phyloP scores from a whole-genome alignment of 805 yeast genomes.

The Yamadazyma ubonensis region DNA sequence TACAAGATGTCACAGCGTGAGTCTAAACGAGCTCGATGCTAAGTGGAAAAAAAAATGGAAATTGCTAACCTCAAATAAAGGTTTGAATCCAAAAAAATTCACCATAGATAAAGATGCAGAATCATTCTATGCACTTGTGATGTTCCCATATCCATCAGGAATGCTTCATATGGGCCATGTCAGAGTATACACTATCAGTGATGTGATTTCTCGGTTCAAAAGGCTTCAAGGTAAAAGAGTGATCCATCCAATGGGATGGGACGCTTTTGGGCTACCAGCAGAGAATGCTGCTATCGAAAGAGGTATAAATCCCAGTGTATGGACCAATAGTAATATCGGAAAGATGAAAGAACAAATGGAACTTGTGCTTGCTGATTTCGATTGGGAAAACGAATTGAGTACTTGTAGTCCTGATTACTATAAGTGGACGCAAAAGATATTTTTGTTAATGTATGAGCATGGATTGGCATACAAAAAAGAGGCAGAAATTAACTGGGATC shows the following conservation, averaged over 20 bases:
- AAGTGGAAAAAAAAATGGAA: conserved; percentile 56
- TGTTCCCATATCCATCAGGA: conserved; percentile 98
- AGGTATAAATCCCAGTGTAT: conserved; percentile 68
- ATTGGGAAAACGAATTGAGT: conserved; percentile 88
- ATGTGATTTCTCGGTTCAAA: conserved; percentile 74
- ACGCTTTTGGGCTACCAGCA: conserved; percentile 97
- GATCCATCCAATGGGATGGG: conserved; percentile 99
- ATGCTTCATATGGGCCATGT: conserved; percentile 90
- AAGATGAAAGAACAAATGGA: conserved; percentile 85
- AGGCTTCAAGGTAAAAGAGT: conserved; percentile 75
- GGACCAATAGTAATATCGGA: conserved; percentile 81
- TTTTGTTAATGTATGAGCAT: conserved; percentile 65
- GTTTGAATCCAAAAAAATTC: conserved; percentile 36
- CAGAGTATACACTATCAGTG: conserved; percentile 89
- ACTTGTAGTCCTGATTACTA: conserved; percentile 89
- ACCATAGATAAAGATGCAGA: conserved; percentile 10
- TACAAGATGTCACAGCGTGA: too few relatives aligned
- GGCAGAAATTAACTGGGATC: conserved; percentile 97
- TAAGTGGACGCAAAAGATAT: conserved; percentile 88
- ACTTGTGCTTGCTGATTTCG: conserved; percentile 79
- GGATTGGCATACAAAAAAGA: conserved; percentile 84
- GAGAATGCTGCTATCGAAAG: conserved; percentile 96
- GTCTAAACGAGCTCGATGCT: conserved; percentile 34
- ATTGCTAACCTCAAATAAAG: conserved; percentile 27
- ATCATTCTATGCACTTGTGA: conserved; percentile 64